Evolutionary conservation across 2,329 filamentous ascomycete genomes (phyloP), one percentile per base, ranked within the genome.

Genomic region (Scedosporium boydii): DNA sequence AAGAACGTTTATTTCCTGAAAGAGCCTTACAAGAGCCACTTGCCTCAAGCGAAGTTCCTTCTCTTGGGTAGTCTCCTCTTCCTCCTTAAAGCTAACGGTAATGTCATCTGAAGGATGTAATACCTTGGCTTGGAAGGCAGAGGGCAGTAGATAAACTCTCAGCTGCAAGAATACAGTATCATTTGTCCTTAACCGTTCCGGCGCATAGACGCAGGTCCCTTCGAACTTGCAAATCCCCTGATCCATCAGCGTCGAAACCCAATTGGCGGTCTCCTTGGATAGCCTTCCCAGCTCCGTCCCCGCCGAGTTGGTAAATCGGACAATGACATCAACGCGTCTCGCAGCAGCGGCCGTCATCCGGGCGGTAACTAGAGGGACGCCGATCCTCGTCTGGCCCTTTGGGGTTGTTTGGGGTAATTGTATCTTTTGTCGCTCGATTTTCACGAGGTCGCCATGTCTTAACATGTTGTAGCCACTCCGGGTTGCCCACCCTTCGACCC

Each of bases 121-220:
- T 2, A 79, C 79, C 3, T 78, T 80, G 53, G 79, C 81, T 59
- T 87, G 82, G 69, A 99, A 69, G 0, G 91, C 89, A 18, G 84
- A 84, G 63, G 79, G 84, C 16, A 95, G 79, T 46, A 99, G 73
- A 62, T 82, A 96, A 70, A 89, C 95, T 61, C 84, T 83, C 55
- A 99, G 75, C 72, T 99, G 95, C 6, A 99, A 74, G 68, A 93
- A 96, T n/a, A 99, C 82, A 0, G 92, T 98, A 69, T 99, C 95
- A 69, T 96, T 96, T 7, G 93, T 95, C 59, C 90, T 83, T 58
- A 98, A 75, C 57, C 85, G 81, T 62, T 98, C 93, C 0, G 93
- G 93, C 0, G 90, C 90, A 73, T 90, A 98, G 1, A 99, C 91
- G 69, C 92, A 96, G 12, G 83, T 86, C 5, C 90, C 95, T 67